Evolutionary conservation across 495 filamentous ascomycete species (phyloP).

Genomic region (Cercophora scortea): DNA sequence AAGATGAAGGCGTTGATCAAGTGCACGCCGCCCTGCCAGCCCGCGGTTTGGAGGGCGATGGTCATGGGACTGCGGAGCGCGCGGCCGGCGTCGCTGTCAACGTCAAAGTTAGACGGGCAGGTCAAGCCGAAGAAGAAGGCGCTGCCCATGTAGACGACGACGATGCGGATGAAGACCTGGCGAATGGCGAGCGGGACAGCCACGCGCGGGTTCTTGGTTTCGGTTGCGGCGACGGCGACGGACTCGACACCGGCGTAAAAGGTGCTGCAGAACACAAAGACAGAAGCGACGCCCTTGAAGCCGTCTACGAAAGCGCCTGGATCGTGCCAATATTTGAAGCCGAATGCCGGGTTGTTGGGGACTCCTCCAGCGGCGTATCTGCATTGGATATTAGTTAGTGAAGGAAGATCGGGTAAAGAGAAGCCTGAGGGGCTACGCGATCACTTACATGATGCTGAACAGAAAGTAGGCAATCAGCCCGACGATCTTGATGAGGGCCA

Average conservation of each 20-base stretch:
- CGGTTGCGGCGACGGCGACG: slow-evolving; percentile 65
- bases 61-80: slow-evolving; percentile 51
- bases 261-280: slow-evolving; percentile 59
- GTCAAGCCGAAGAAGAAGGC: slow-evolving; percentile 65
- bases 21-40: slow-evolving; percentile 46
- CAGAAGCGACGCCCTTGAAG: slow-evolving; percentile 53
- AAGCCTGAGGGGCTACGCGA: background rate
- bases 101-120: slow-evolving; percentile 44
- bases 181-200: slow-evolving; percentile 65
- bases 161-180: slow-evolving; percentile 68
- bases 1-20: slow-evolving; percentile 69
- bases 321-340: slow-evolving; percentile 61
- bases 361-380: slow-evolving; percentile 44
- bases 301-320: slow-evolving; percentile 61
- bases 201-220: slow-evolving; percentile 63
- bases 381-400: background rate
- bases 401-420: background rate
- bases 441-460: slow-evolving; percentile 50
- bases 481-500: slow-evolving; percentile 58
- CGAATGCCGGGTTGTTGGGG: slow-evolving; percentile 38
- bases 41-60: slow-evolving; percentile 51
- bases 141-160: slow-evolving; percentile 66
- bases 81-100: slow-evolving; percentile 35
- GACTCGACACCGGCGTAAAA: slow-evolving; percentile 71
- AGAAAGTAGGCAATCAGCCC: slow-evolving; percentile 62